phyloP scores from a whole-genome alignment of 2,329 filamentous ascomycete species.

The Cordyceps cicadae region DNA sequence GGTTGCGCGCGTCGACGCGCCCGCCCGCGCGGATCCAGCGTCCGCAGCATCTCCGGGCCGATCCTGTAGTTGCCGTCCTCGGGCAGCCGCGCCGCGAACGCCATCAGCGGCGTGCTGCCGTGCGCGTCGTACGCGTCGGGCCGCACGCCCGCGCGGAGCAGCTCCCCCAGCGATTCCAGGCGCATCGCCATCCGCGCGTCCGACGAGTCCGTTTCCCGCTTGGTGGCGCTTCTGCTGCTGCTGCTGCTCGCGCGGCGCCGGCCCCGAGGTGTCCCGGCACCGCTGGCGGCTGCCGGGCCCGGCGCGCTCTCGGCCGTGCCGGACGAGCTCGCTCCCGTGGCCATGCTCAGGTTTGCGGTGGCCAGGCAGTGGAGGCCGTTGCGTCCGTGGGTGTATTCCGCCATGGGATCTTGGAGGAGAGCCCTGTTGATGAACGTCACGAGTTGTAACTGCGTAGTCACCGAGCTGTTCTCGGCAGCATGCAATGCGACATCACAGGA shows the following conservation, averaged over 20 bases:
- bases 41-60: slow-evolving; percentile 37
- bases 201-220: slow-evolving; percentile 25
- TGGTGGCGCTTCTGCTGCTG: not conserved
- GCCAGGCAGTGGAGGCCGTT: slow-evolving; percentile 54
- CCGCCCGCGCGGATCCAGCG: slow-evolving; percentile 36
- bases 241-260: not conserved
- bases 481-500: slow-evolving; percentile 16
- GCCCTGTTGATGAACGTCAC: slow-evolving; percentile 29
- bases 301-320: slow-evolving; percentile 2
- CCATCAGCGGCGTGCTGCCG: slow-evolving; percentile 49
- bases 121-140: slow-evolving; percentile 43
- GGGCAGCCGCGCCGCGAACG: slow-evolving; percentile 41
- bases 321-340: slow-evolving; percentile 22
- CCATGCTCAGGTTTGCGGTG: slow-evolving; percentile 37
- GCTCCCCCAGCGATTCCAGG: slow-evolving; percentile 17
- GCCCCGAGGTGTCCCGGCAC: not conserved
- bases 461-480: slow-evolving; percentile 17
- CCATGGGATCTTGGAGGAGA: slow-evolving; percentile 22
- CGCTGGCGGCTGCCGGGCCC: not conserved
- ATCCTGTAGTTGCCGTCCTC: slow-evolving; percentile 43
- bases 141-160: slow-evolving; percentile 34
- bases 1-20: slow-evolving; percentile 41
- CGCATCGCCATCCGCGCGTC: slow-evolving; percentile 23
- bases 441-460: slow-evolving; percentile 22
- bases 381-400: slow-evolving; percentile 35